These are phyloP conservation scores for Lolium multiflorum DNA, from an alignment of 176 grass and related monocot genomes.

Conservation along the genomic window DNA sequence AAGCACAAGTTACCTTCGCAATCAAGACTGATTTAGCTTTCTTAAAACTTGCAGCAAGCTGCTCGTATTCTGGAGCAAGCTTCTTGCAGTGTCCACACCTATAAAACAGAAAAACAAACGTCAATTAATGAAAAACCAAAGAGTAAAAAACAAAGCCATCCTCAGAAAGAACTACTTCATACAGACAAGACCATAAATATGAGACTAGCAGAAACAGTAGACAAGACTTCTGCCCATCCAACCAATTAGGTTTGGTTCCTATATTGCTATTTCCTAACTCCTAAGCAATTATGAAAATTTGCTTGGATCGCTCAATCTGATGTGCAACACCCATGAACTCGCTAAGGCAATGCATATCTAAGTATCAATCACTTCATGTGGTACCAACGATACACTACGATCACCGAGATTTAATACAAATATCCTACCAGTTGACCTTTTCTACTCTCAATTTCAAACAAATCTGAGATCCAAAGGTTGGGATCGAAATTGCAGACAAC, in stretches of 20 bases:
- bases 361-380: background rate
- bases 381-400: background rate
- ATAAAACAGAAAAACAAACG: constrained; percentile 22
- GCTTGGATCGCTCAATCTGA: background rate
- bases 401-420: background rate
- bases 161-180: background rate
- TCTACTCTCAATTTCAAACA: background rate
- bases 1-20: constrained; percentile 67
- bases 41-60: constrained; percentile 89
- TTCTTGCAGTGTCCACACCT: constrained; percentile 99
- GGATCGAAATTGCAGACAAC: background rate
- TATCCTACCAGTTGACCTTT: background rate
- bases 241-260: background rate
- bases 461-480: constrained; percentile 26
- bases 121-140: background rate
- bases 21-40: constrained; percentile 94
- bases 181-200: background rate
- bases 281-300: background rate
- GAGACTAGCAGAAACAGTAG: background rate
- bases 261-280: too few relatives aligned
- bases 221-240: background rate
- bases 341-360: background rate
- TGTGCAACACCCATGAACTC: background rate
- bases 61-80: constrained; percentile 98
- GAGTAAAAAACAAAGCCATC: background rate